These are phyloP conservation scores for Fusarium clavum DNA, from an alignment of 2,329 filamentous ascomycete species.

Conservation along the genomic window DNA sequence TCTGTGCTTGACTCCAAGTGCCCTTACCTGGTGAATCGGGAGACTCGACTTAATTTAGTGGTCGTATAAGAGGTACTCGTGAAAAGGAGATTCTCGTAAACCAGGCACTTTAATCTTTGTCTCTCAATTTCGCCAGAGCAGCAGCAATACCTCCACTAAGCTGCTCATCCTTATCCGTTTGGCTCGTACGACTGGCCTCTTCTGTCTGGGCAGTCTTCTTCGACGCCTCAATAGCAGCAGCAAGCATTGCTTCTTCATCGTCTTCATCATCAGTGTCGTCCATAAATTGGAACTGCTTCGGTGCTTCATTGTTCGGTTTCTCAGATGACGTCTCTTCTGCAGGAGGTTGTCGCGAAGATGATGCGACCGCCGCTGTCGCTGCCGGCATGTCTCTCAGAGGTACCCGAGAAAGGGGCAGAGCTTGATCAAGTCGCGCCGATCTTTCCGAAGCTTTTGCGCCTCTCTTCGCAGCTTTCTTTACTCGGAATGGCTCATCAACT, in stretches of 20 bases:
- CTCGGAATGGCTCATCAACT: constrained; percentile 86
- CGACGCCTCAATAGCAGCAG: constrained; percentile 60
- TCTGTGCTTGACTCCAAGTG: not conserved
- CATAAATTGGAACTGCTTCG: constrained; percentile 54
- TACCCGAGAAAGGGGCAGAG: constrained; percentile 55
- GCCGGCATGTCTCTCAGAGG: constrained; percentile 56
- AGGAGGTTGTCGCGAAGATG: constrained; percentile 39
- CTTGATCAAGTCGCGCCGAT: constrained; percentile 52
- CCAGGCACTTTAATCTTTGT: constrained; percentile 48
- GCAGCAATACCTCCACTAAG: constrained; percentile 70
- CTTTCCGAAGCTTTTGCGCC: constrained; percentile 45
- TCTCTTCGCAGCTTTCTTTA: constrained; percentile 74
- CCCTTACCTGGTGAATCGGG: not conserved
- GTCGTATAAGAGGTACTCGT: not conserved
- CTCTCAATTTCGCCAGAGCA: constrained; percentile 68
- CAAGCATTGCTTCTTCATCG: constrained; percentile 62
- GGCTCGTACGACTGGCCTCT: constrained; percentile 41
- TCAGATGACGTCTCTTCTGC: constrained; percentile 17
- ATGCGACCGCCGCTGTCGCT: constrained; percentile 4
- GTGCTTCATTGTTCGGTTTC: constrained; percentile 21
- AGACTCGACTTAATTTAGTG: not conserved
- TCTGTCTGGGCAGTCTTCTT: constrained; percentile 52
- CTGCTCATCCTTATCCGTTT: constrained; percentile 49
- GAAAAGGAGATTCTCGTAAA: not conserved
- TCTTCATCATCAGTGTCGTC: constrained; percentile 60